These are phyloP conservation scores for Lyophyllum decastes DNA, from an alignment of 768 basidiomycete genomes.

Conservation along the genomic window DNA sequence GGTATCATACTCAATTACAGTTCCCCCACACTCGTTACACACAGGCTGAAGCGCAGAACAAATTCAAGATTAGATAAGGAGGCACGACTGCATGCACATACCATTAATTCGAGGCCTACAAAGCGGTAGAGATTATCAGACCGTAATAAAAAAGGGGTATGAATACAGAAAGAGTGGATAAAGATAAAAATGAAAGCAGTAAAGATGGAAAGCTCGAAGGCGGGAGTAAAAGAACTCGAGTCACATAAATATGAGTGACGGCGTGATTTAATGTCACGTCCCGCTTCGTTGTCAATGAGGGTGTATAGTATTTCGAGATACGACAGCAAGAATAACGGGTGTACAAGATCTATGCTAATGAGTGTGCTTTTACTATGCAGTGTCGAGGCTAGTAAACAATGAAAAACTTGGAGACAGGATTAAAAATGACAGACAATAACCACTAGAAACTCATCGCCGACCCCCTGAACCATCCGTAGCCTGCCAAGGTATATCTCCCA, in stretches of 20 bases:
- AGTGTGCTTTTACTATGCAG: slow-evolving; percentile 25
- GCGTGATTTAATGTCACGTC: not conserved
- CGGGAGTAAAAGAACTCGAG: not conserved
- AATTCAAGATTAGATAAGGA: slow-evolving; percentile 13
- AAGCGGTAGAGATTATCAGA: not conserved
- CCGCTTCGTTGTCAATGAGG: not conserved
- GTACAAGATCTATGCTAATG: slow-evolving; percentile 24
- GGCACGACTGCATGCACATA: not conserved
- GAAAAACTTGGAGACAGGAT: not conserved
- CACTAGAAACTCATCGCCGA: slow-evolving; percentile 11
- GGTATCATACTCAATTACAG: slow-evolving; percentile 82
- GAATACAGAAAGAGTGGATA: slow-evolving; percentile 14
- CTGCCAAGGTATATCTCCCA: slow-evolving; percentile 70
- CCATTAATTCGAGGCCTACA: slow-evolving; percentile 12
- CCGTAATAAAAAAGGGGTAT: slow-evolving; percentile 10
- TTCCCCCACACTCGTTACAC: slow-evolving; percentile 79
- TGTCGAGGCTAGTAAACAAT: slow-evolving; percentile 13
- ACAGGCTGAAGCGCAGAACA: slow-evolving; percentile 37
- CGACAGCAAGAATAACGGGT: not conserved
- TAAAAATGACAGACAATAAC: slow-evolving; percentile 1
- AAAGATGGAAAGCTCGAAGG: slow-evolving; percentile 5
- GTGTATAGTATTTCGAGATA: not conserved
- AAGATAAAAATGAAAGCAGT: slow-evolving; percentile 10
- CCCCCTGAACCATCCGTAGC: slow-evolving; percentile 9
- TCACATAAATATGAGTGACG: not conserved